Base-by-base conservation (phyloP, 352 stramenopile genomes). In the Pythium plurisporium region DNA sequence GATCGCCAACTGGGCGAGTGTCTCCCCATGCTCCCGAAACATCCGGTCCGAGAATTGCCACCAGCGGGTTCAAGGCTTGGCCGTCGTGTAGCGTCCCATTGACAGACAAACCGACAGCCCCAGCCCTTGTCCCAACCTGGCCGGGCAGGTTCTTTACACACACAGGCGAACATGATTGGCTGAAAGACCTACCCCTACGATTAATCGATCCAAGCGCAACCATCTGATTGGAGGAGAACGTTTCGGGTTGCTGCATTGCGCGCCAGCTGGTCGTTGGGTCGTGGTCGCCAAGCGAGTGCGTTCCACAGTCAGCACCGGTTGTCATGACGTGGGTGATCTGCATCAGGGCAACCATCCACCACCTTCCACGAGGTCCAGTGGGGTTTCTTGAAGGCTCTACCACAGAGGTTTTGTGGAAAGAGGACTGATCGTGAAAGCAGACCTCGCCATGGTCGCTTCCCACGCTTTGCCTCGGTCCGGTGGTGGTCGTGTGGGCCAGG, bases 251-350 rank as follows among this genome's bases (percentile, higher is more conserved):
- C 29, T 11, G 27, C 50, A 60, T 60, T 60, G 52, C 36, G 15
- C 45, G 29, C 40, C 46, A 22, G 36, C 4, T 34, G 14, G 33
- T 29, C 19, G 20, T 14, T n/a, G n/a, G n/a, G n/a, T n/a, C n/a
- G n/a, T n/a, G n/a, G 48, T 55, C 33, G 27, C 48, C 48, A 55
- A 45, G 33, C 12, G 33, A 33, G 31, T 55, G 48, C 48, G 48
- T 55, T 55, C 48, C n/a, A n/a, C n/a, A n/a, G n/a, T n/a, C n/a
- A n/a, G n/a, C n/a, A n/a, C n/a, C n/a, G n/a, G n/a, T n/a, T n/a
- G n/a, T n/a, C n/a, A n/a, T n/a, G n/a, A n/a, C n/a, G n/a, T n/a
- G n/a, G n/a, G n/a, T n/a, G n/a, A n/a, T n/a, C n/a, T n/a, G n/a
- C n/a, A n/a, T n/a, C n/a, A n/a, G n/a, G n/a, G n/a, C n/a, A n/a